Percentiles rank a stretch among this genome's conserved stretches.
Evolutionary conservation across 495 filamentous ascomycete species (phyloP).

Genomic region (Geoglossum glabrum): DNA sequence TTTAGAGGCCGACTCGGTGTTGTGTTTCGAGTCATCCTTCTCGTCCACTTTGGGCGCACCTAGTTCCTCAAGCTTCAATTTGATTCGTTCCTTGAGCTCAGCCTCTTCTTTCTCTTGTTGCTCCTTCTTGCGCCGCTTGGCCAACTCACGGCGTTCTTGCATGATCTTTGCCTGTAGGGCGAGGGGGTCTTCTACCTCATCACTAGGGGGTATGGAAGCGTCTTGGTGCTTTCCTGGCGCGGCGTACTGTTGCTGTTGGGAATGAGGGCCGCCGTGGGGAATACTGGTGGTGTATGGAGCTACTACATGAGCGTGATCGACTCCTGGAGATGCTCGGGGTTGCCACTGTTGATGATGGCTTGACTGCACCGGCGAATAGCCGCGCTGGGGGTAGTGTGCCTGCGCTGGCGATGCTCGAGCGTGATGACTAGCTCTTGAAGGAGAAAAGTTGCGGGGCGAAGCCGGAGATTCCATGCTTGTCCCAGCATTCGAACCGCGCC

Average conservation of each 20-base stretch:
- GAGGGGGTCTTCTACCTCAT: constrained; percentile 19
- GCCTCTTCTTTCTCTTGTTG: constrained; percentile 67
- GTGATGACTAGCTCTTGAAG: constrained; percentile 6
- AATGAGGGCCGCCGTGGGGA: constrained; percentile 9
- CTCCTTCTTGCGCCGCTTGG: constrained; percentile 57
- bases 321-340: constrained; percentile 27
- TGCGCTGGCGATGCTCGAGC: background rate
- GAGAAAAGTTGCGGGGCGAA: constrained; percentile 25
- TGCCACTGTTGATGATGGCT: constrained; percentile 26
- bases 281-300: background rate
- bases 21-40: constrained; percentile 19
- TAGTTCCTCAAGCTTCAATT: constrained; percentile 60
- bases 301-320: constrained; percentile 25
- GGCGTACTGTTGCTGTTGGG: constrained; percentile 9
- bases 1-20: constrained; percentile 1
- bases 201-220: constrained; percentile 1
- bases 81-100: constrained; percentile 60
- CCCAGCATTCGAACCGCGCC: constrained; percentile 21
- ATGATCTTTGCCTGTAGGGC: constrained; percentile 65
- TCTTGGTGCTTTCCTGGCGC: constrained; percentile 10
- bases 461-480: constrained; percentile 24
- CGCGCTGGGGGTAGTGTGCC: background rate
- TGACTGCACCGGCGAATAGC: constrained; percentile 8
- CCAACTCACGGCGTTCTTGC: constrained; percentile 58
- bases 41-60: constrained; percentile 27